Evolutionary conservation across 768 basidiomycete genomes (phyloP).

Genomic region (Boletus pseudopeckii): DNA sequence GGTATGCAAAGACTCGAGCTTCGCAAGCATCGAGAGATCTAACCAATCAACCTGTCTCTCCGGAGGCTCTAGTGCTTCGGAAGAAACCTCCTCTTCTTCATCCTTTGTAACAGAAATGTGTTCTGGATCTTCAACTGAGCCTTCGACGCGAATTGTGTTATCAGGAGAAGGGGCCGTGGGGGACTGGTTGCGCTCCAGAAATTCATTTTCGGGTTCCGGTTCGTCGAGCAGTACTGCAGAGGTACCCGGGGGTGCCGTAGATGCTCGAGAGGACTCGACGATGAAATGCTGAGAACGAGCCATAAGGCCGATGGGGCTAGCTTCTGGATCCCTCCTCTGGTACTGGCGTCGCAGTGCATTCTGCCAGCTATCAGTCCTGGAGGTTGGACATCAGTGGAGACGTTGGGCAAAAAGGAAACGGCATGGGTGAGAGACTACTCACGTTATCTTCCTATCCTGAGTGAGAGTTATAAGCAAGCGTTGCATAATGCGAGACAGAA

Average conservation of each 20-base stretch:
- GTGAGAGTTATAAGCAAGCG: constrained; percentile 70
- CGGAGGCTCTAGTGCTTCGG: constrained; percentile 18
- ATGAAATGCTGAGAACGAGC: constrained; percentile 22
- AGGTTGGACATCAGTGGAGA: constrained; percentile 13
- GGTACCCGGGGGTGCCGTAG: constrained; percentile 18
- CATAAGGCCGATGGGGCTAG: constrained; percentile 67
- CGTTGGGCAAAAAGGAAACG: constrained; percentile 14
- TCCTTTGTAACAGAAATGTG: constrained; percentile 10
- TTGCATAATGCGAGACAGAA: constrained; percentile 72
- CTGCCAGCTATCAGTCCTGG: constrained; percentile 76
- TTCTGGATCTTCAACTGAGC: background rate
- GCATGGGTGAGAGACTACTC: constrained; percentile 32
- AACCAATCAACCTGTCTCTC: constrained; percentile 63
- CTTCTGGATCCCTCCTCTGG: constrained; percentile 62
- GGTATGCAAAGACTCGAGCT: constrained; percentile 73
- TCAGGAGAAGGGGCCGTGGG: constrained; percentile 3
- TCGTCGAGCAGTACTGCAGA: constrained; percentile 9
- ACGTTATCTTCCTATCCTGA: constrained; percentile 80
- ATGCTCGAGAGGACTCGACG: constrained; percentile 31
- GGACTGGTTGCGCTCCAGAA: constrained; percentile 7
- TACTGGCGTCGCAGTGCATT: constrained; percentile 74
- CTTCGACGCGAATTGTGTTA: background rate
- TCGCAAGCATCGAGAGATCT: constrained; percentile 63
- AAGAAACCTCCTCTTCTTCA: constrained; percentile 21
- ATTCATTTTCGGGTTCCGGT: constrained; percentile 12